Base-by-base conservation (phyloP, 1,284 basidiomycete species). In the Malassezia yamatoensis region DNA sequence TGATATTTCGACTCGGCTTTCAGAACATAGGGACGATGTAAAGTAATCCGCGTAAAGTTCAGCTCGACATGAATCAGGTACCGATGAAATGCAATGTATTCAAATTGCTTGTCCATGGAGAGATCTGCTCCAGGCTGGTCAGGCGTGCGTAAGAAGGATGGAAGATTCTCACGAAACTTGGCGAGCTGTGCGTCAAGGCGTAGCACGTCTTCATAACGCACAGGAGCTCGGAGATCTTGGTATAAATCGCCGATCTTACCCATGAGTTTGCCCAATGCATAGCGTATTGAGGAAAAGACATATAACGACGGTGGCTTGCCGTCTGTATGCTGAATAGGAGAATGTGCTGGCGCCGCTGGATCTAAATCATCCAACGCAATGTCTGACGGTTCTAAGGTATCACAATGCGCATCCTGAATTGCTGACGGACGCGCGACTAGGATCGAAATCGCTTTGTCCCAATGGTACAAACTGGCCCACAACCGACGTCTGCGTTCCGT, bases 191-290 rank as follows among this genome's bases (percentile, higher is more conserved):
- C 86, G 68, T 96, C 90, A 46, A 96, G 79, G 1, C 80, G 78
- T 40, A 87, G 76, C 37, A 91, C 88, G 67, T 94, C 89, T 12
- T 83, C 82, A 72, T 94, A 94, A 67, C 88, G 86, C 49, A 85
- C 85, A 3, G 65, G 63, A 39, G 54, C 82, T 53, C 85, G 82
- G 18, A 93, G 84, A 77, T 89, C 87, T 75, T 96, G 91, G 76
- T 91, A 96, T 75, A 93, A 88, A 69, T 93, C 90, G 44, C 90
- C 89, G 67, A 96, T 90, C 41, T 84, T 83, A 24, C 90, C 91
- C 60, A 91, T 91, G 58, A 93, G 86, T 44, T 80, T 79, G 16
- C 88, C 85, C 16, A 96, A 80, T 44, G 83, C 81, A 68, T 91
- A 86, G 35, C 90, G 81, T 35, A 96, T 80, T 60, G 93, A 89